Evolutionary conservation across 163 green algal species (phyloP).

Genomic region (Chlorella variabilis): DNA sequence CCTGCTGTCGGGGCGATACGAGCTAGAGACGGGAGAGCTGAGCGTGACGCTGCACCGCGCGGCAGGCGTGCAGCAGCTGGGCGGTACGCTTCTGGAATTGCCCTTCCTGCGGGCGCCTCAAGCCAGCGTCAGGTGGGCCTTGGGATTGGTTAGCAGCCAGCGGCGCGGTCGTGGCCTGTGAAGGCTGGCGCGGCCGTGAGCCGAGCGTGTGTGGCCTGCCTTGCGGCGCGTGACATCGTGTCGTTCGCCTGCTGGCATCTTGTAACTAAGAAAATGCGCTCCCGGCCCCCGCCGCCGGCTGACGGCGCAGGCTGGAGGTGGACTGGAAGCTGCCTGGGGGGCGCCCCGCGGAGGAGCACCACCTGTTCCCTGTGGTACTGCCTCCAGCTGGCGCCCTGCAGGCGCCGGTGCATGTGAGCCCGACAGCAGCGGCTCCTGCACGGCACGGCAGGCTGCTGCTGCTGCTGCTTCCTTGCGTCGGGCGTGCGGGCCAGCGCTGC

Average conservation of each 20-base stretch:
- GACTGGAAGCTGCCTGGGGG: constrained; percentile 52
- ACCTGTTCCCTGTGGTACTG: constrained; percentile 50
- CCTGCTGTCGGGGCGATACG: constrained; percentile 25
- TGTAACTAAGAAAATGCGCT: too few species aligned
- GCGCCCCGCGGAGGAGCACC: constrained; percentile 48
- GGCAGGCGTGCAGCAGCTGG: constrained; percentile 42
- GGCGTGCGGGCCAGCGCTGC: too few species aligned
- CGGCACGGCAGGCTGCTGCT: too few species aligned
- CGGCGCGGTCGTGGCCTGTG: too few species aligned
- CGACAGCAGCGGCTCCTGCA: background rate
- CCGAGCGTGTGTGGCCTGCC: too few species aligned
- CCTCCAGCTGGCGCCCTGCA: constrained; percentile 20
- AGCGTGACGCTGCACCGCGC: constrained; percentile 30
- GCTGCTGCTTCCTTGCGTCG: too few species aligned
- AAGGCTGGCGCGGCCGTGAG: too few species aligned
- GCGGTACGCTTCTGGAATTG: constrained; percentile 48
- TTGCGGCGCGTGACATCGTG: too few species aligned
- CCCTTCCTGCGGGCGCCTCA: constrained; percentile 48
- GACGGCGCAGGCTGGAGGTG: constrained; percentile 32
- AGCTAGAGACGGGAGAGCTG: background rate
- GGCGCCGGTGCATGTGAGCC: constrained; percentile 12
- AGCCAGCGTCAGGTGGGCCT: background rate
- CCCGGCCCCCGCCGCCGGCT: too few species aligned
- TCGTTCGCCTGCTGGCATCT: too few species aligned
- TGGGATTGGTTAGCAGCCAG: background rate